Base-by-base conservation (phyloP, 441 rosid genomes). In the Euphorbia schlechtendalii region DNA sequence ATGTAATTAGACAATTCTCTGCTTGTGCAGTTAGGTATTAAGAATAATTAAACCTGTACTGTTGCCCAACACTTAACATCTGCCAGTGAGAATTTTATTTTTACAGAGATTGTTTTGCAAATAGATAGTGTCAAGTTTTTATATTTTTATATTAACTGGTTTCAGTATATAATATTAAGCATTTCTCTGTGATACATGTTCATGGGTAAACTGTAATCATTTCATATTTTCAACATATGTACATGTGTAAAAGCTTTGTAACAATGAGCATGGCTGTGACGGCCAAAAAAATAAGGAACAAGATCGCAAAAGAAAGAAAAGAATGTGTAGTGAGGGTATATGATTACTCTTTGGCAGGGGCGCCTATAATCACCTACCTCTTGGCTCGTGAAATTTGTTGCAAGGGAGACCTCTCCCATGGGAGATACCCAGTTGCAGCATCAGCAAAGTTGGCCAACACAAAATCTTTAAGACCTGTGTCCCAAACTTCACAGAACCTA, bases 401-500 rank as follows among this genome's bases (percentile, higher is more conserved):
- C 45, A 20, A 59, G 61, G 64, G 61, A 58, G 84, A 74, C 67
- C 78, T 84, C 82, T 90, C 85, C 99, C 97, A 93, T 17, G 96
- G 97, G 57, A 90, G 79, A 59, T 56, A 70, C 55, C 92, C 85
- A 12, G 84, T 78, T 7, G 82, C 81, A 43, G 87, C 74, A 75
- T 88, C 87, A 25, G 86, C 95, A 68, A 93, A 87, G 63, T 80
- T 88, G 20, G 92, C 83, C 63, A 88, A 22, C 38, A 93, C 86
- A 71, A 87, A 81, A 78, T 93, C 90, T 66, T 86, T 86, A 62
- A 93, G 79, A 32, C 93, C 91, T 0, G 97, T 88, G 72, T 93
- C 99, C 95, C 96, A 87, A 55, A 93, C 88, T 75, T 93, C 95
- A 65, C 99, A 93, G 78, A 93, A 93, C 77, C 80, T 66, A 52